Conservation (phyloP, 371 early-diverging fungal genomes). For the Rhizomucor pusillus region DNA sequence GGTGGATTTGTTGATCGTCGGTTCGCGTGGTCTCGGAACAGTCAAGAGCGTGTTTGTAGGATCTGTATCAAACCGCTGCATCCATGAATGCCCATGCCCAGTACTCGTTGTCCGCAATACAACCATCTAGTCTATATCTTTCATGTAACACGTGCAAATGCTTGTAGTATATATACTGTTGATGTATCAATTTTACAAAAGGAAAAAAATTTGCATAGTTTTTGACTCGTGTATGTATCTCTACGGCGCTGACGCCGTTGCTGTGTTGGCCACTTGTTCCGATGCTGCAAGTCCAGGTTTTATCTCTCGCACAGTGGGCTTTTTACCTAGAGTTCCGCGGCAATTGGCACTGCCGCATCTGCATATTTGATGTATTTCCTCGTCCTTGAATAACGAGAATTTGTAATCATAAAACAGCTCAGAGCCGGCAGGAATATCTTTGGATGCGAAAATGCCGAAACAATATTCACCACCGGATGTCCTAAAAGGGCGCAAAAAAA, state of each 20-base stretch:
- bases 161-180: too few relatives aligned
- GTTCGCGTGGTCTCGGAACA: constrained; percentile 46
- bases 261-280: too few relatives aligned
- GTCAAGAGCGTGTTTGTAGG: constrained; percentile 51
- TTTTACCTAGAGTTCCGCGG: constrained; percentile 64
- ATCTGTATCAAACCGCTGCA: constrained; percentile 47
- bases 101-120: constrained; percentile 49
- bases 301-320: neutral
- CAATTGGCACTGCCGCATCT: constrained; percentile 72
- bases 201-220: too few relatives aligned
- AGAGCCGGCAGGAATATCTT: constrained; percentile 65
- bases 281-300: too few relatives aligned
- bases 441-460: constrained; percentile 76
- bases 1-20: constrained; percentile 48
- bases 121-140: constrained; percentile 27
- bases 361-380: constrained; percentile 62
- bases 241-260: too few relatives aligned
- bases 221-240: too few relatives aligned
- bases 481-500: constrained; percentile 28
- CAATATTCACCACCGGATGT: constrained; percentile 65
- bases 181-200: too few relatives aligned
- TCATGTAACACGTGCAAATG: too few relatives aligned
- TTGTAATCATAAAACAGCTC: constrained; percentile 91
- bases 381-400: constrained; percentile 68
- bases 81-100: constrained; percentile 50